Percentiles rank a stretch among this genome's conserved stretches.
Evolutionary conservation across 306 rosid genomes (phyloP).

Genomic region (Boehmeria nivea): DNA sequence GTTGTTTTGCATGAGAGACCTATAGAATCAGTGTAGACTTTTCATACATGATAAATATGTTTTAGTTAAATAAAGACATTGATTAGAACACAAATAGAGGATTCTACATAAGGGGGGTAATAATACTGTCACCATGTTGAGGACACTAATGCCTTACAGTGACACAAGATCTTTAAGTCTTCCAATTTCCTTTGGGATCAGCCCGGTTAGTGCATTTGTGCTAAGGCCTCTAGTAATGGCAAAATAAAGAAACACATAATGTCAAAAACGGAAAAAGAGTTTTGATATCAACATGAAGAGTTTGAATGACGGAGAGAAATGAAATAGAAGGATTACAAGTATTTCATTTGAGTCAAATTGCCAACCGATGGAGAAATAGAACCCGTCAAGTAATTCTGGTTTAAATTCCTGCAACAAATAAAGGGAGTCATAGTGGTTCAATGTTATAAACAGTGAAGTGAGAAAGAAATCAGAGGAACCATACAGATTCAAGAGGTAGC

Average conservation of each 20-base stretch:
- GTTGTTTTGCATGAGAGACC: conserved; percentile 46
- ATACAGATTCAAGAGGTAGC: conserved; percentile 58
- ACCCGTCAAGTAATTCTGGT: conserved; percentile 58
- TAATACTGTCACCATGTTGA: not conserved
- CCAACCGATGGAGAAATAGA: conserved; percentile 55
- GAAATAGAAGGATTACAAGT: conserved; percentile 36
- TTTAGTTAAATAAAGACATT: not conserved
- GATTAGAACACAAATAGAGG: no score
- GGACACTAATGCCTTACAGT: conserved; percentile 38
- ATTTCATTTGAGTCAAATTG: conserved; percentile 51
- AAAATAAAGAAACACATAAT: not conserved
- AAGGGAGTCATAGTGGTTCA: not conserved
- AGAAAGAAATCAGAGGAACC: conserved; percentile 19
- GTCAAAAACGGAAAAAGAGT: no score
- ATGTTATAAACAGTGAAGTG: no score
- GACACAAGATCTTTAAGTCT: conserved; percentile 32
- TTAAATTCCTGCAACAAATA: conserved; percentile 41
- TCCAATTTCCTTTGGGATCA: conserved; percentile 69
- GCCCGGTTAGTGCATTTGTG: conserved; percentile 58
- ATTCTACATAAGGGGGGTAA: no score
- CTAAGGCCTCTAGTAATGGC: conserved; percentile 37
- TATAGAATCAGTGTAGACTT: no score
- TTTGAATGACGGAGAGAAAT: no score
- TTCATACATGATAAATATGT: no score
- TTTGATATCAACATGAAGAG: no score